Evolutionary conservation across 495 filamentous ascomycete species (phyloP), one percentile per base, ranked within the genome.

Genomic region (Podospora fimiseda): DNA sequence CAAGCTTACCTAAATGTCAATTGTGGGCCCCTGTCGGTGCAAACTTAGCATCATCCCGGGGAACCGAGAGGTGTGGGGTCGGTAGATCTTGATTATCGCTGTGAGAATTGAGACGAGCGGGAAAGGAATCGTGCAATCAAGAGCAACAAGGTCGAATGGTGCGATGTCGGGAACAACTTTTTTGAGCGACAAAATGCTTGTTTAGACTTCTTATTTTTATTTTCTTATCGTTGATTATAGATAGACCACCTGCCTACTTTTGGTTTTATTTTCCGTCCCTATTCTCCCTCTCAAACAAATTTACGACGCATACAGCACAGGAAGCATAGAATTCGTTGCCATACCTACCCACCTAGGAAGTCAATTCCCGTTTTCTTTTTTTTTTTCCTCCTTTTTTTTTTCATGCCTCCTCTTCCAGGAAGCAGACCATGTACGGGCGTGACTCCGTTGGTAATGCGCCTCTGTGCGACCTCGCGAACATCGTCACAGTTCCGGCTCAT

Each of bases 401-500:
- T 59, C 19, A 59, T 60, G 56, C 41, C 48, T 56, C 47, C 43
- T 39, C 56, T 59, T 6, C 27, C 40, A 16, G 56, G 40, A 20
- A 51, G 56, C 46, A 51, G 59, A 50, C 56, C 53, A 33, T 42
- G 47, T 44, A 56, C 56, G 40, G 27, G 27, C 27, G 11, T 11
- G 6, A 11, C 11, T 33, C 51, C 60, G 51, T 44, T 59, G n/a
- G 41, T 65, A 55, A 46, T 67, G 58, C 64, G 59, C 58, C 60
- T 67, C 43, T 56, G 58, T 65, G 49, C 65, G 50, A 56, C 63
- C n/a, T n/a, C n/a, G 53, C 43, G 58, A 33, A 22, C 43, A 40
- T 47, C 54, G 48, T 51, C 41, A 42, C 56, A 43, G 50, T 42
- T 51, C 47, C 51, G 58, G 50, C 52, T 55, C 15, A 43, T 47